These are phyloP conservation scores for Acanthamoeba royreba DNA, from an alignment of 208 protist genomes.

Conservation along the genomic window DNA sequence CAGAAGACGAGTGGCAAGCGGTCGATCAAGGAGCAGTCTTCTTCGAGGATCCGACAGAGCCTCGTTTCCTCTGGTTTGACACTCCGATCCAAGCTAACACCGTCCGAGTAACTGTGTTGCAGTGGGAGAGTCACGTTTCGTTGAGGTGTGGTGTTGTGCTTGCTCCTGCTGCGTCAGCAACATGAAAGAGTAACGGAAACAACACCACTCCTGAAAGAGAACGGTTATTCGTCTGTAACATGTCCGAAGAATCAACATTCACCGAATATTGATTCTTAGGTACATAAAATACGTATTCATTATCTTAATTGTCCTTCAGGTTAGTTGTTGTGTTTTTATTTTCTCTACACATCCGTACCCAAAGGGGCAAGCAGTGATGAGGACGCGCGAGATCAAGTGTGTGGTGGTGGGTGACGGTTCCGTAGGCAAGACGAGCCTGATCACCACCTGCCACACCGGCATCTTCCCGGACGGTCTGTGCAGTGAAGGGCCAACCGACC, in stretches of 20 bases:
- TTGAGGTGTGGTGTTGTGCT: background rate
- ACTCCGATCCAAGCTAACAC: background rate
- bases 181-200: too few species aligned
- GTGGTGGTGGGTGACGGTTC: background rate
- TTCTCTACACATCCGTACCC: too few species aligned
- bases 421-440: background rate
- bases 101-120: background rate
- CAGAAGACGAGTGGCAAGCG: background rate
- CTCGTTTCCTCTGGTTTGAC: background rate
- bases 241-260: too few species aligned
- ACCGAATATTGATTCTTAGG: too few species aligned
- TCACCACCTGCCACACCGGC: background rate
- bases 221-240: too few species aligned
- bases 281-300: too few species aligned
- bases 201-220: too few species aligned
- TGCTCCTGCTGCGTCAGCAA: background rate
- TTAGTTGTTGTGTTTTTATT: too few species aligned
- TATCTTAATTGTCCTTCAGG: too few species aligned
- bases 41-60: background rate
- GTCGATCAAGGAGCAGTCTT: background rate
- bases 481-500: too few species aligned
- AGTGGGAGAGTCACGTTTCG: background rate
- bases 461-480: background rate
- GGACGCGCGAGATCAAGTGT: background rate
- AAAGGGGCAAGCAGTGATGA: too few species aligned